These are phyloP conservation scores for Pichia norvegensis DNA, from an alignment of 1,139 yeast species.

Conservation along the genomic window DNA sequence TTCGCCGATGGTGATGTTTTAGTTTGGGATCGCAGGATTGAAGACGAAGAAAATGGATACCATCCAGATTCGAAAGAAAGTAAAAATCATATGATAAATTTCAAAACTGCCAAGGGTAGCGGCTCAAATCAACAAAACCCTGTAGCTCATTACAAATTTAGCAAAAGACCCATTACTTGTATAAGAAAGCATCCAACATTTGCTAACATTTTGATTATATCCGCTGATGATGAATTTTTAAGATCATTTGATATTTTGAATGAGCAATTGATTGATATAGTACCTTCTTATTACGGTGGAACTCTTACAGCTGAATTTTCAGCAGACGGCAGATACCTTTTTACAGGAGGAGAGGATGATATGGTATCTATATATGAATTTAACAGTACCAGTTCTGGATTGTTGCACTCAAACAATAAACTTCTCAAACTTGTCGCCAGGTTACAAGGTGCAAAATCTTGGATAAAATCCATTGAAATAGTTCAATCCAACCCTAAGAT, in stretches of 20 bases:
- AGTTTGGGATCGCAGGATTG: slow-evolving; percentile 27
- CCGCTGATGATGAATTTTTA: slow-evolving; percentile 61
- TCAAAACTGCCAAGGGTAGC: slow-evolving; percentile 5
- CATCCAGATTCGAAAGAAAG: slow-evolving; percentile 5
- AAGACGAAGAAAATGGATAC: slow-evolving; percentile 27
- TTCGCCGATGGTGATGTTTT: slow-evolving; percentile 31
- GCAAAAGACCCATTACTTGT: slow-evolving; percentile 50
- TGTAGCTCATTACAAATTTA: slow-evolving; percentile 54
- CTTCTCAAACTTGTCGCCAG: slow-evolving; percentile 37
- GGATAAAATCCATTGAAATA: slow-evolving; percentile 45
- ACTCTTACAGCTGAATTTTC: slow-evolving; percentile 51
- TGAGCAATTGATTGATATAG: slow-evolving; percentile 47
- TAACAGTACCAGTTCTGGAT: slow-evolving; percentile 10
- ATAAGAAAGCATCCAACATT: slow-evolving; percentile 41
- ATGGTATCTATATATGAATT: slow-evolving; percentile 49
- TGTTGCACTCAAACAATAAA: slow-evolving; percentile 15
- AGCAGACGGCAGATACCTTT: slow-evolving; percentile 56
- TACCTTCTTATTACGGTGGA: slow-evolving; percentile 67
- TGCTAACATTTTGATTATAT: slow-evolving; percentile 37
- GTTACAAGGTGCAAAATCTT: slow-evolving; percentile 62
- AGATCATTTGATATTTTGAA: slow-evolving; percentile 47
- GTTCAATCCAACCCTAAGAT: slow-evolving; percentile 31
- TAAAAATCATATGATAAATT: slow-evolving; percentile 17
- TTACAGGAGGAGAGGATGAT: slow-evolving; percentile 52
- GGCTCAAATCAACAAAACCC: slow-evolving; percentile 29